Conservation (phyloP, 768 basidiomycete genomes). For the Suillus discolor region DNA sequence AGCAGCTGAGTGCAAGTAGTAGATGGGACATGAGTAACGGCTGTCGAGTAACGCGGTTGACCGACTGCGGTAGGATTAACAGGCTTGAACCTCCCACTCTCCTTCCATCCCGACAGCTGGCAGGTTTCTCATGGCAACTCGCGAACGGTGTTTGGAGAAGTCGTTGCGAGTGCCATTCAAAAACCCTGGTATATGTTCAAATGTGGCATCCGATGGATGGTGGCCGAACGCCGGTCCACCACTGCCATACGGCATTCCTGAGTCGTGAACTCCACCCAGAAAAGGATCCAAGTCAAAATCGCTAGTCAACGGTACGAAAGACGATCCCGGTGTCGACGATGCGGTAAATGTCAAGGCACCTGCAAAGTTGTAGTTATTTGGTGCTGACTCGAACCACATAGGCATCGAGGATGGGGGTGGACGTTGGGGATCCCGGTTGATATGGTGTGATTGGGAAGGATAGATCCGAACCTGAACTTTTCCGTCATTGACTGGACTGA, state of each 20-base stretch:
- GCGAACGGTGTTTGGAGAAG: slow-evolving; percentile 51
- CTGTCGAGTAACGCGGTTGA: not conserved
- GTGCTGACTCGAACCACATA: slow-evolving; percentile 28
- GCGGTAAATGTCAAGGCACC: slow-evolving; percentile 24
- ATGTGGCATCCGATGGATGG: slow-evolving; percentile 26
- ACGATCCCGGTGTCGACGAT: slow-evolving; percentile 42
- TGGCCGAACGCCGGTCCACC: slow-evolving; percentile 34
- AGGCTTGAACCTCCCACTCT: slow-evolving; percentile 80
- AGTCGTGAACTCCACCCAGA: slow-evolving; percentile 24
- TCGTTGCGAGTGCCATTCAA: slow-evolving; percentile 24
- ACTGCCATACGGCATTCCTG: slow-evolving; percentile 21
- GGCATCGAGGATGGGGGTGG: slow-evolving; percentile 20
- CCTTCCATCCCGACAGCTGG: slow-evolving; percentile 64
- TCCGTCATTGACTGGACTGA: slow-evolving; percentile 62
- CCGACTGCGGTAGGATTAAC: slow-evolving; percentile 33
- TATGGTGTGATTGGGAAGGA: slow-evolving; percentile 46
- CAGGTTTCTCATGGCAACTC: slow-evolving; percentile 67
- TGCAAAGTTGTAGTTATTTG: slow-evolving; percentile 15
- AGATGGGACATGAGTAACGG: not conserved
- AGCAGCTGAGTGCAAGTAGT: not conserved
- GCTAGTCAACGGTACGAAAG: slow-evolving; percentile 26
- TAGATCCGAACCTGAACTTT: slow-evolving; percentile 77
- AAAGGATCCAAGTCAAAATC: slow-evolving; percentile 8
- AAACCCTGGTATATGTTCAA: slow-evolving; percentile 32
- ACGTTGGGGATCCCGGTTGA: slow-evolving; percentile 16